Percentiles rank a stretch among this genome's conserved stretches.
These are phyloP conservation scores for Tylopilus cervinicoccineus DNA, from an alignment of 768 basidiomycete genomes.

Conservation along the genomic window DNA sequence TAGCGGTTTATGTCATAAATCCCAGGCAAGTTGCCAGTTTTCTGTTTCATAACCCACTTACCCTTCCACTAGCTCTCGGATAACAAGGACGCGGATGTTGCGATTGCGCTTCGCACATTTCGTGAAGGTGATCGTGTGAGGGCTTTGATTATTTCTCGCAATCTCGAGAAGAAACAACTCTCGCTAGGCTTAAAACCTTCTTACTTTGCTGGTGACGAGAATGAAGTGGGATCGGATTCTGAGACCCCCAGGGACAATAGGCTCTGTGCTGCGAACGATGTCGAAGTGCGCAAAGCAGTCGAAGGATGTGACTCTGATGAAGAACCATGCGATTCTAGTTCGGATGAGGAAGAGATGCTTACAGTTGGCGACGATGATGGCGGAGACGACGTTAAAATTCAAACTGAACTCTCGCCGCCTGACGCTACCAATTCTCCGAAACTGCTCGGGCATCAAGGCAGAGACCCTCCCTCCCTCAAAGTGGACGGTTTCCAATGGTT, in stretches of 20 bases:
- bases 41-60: not conserved
- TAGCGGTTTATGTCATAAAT: slow-evolving; percentile 91
- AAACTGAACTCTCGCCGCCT: slow-evolving; percentile 4
- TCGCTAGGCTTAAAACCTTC: slow-evolving; percentile 85
- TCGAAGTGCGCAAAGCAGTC: slow-evolving; percentile 19
- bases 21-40: slow-evolving; percentile 54
- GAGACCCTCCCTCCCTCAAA: slow-evolving; percentile 38
- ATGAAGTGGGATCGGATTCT: slow-evolving; percentile 31
- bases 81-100: slow-evolving; percentile 75
- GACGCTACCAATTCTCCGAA: not conserved
- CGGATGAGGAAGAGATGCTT: slow-evolving; percentile 20
- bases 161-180: slow-evolving; percentile 76
- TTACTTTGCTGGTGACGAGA: slow-evolving; percentile 67
- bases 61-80: slow-evolving; percentile 68
- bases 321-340: slow-evolving; percentile 2
- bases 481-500: slow-evolving; percentile 76
- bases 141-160: slow-evolving; percentile 68
- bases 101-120: slow-evolving; percentile 75
- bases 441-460: not conserved
- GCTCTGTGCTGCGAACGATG: slow-evolving; percentile 31
- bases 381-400: slow-evolving; percentile 20
- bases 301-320: slow-evolving; percentile 19
- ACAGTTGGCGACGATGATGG: slow-evolving; percentile 19
- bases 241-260: slow-evolving; percentile 23
- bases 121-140: slow-evolving; percentile 84